Evolutionary conservation across 2,329 filamentous ascomycete species (phyloP).

Genomic region (Exserohilum turcica): DNA sequence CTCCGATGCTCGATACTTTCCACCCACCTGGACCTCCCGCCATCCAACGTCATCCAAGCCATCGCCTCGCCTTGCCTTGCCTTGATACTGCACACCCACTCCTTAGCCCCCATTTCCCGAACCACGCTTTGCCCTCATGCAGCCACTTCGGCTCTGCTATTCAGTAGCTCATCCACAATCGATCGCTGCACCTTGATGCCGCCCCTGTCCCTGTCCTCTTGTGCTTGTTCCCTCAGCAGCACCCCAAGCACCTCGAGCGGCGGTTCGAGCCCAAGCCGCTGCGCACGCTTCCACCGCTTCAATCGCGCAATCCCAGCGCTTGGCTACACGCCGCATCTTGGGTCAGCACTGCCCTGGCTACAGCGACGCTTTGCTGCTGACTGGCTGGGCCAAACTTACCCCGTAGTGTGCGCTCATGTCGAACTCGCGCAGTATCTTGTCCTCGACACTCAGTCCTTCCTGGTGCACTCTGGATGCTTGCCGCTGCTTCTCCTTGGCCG

Average conservation of each 20-base stretch:
- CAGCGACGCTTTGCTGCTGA: slow-evolving; percentile 30
- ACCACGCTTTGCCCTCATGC: slow-evolving; percentile 13
- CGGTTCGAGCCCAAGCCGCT: slow-evolving; percentile 80
- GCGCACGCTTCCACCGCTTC: slow-evolving; percentile 86
- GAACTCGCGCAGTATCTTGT: slow-evolving; percentile 90
- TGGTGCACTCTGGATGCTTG: slow-evolving; percentile 78
- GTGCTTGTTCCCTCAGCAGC: slow-evolving; percentile 71
- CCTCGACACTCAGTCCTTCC: slow-evolving; percentile 69
- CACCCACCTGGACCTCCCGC: neutral
- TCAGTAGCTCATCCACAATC: slow-evolving; percentile 72
- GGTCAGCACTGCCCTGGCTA: slow-evolving; percentile 15
- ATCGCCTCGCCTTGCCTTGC: too few species aligned
- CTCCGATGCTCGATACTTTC: neutral
- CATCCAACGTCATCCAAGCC: neutral
- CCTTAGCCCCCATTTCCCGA: neutral
- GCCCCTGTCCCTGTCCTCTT: slow-evolving; percentile 54
- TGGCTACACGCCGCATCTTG: slow-evolving; percentile 62
- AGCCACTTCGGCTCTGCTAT: slow-evolving; percentile 52
- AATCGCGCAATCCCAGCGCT: slow-evolving; percentile 82
- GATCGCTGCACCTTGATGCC: slow-evolving; percentile 66
- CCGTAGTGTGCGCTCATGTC: slow-evolving; percentile 92
- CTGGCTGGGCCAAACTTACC: slow-evolving; percentile 60
- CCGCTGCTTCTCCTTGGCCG: slow-evolving; percentile 69
- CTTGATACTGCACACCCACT: too few species aligned
- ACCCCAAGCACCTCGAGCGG: slow-evolving; percentile 90